Evolutionary conservation across 192 early-diverging fungal species (phyloP), one percentile per base, ranked within the genome.

Genomic region (Linnemannia zychae): DNA sequence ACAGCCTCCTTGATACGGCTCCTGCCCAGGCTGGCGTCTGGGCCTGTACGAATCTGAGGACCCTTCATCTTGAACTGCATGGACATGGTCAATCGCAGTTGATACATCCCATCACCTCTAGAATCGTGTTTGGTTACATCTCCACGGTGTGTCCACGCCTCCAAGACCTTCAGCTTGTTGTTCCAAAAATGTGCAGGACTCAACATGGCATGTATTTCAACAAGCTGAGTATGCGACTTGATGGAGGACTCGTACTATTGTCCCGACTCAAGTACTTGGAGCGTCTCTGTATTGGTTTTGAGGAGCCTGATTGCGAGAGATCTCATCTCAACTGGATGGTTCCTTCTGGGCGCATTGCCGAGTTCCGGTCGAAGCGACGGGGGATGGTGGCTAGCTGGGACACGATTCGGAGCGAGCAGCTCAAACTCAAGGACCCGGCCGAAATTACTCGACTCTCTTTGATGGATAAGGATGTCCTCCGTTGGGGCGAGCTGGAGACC

Each of bases 391-490:
- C 53, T 9, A 1, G 5, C 5, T 57, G n/a, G 53, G n/a, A 24
- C 22, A 0, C n/a, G 53, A 57, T 57, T n/a, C 22, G n/a, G 24
- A 24, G 24, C n/a, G 53, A 57, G 17, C 20, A 57, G 24, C n/a
- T 57, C n/a, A n/a, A 22, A 9, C 53, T 57, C 53, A 57, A 57
- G 53, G 53, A 57, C 53, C 53, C 53, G 7, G 53, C 53, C 5
- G 53, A 57, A 9, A 57, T 57, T 1, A 57, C 53, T 5, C 53
- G 53, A 0, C 53, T 57, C 1, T 24, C n/a, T 1, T 57, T 57
- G 53, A 57, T 57, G 53, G 53, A 57, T n/a, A 57, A 57, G 53
- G 53, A 57, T 28, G 53, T 57, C 24, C 53, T 57, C 53, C 53
- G 53, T 24, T 57, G 53, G 53, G 24, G 53, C 0, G 24, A 57